Conservation (phyloP, 2,329 filamentous ascomycete species). For the Penicillium sp. region DNA sequence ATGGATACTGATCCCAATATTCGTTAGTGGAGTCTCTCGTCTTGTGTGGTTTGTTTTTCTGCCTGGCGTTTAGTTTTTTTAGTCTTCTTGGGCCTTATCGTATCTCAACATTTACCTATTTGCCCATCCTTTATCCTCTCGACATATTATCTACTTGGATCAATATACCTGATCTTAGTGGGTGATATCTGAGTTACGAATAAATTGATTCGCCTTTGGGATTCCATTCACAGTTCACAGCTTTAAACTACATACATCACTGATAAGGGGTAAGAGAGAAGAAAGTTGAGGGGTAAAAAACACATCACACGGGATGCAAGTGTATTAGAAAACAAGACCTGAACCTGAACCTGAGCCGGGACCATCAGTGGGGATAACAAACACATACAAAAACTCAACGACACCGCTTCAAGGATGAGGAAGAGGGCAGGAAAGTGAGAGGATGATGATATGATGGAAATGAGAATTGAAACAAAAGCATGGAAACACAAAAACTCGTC, state of each 20-base stretch:
- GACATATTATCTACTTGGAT: background rate
- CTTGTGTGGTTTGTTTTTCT: background rate
- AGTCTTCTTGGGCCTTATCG: background rate
- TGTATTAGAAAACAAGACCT: conserved; percentile 14
- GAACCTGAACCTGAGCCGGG: conserved; percentile 30
- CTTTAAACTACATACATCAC: conserved; percentile 29
- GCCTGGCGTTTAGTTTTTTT: background rate
- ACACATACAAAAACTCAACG: conserved; percentile 21
- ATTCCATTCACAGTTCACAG: conserved; percentile 22
- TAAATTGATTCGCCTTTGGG: conserved; percentile 9
- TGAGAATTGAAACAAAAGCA: conserved; percentile 6
- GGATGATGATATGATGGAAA: background rate
- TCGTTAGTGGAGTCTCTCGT: background rate
- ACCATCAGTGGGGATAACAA: conserved; percentile 7
- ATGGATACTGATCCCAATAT: background rate
- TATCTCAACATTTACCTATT: background rate
- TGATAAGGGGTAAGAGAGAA: conserved; percentile 13
- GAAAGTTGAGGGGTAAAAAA: conserved; percentile 17
- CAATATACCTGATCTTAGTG: background rate
- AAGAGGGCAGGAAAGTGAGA: conserved; percentile 9
- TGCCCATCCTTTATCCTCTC: background rate
- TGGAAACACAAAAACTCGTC: conserved; percentile 30
- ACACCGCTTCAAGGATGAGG: conserved; percentile 21
- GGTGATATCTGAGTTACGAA: background rate
- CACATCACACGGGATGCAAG: conserved; percentile 23